phyloP scores from a whole-genome alignment of 176 grass and related monocot species.

The Oryza glumipatula region DNA sequence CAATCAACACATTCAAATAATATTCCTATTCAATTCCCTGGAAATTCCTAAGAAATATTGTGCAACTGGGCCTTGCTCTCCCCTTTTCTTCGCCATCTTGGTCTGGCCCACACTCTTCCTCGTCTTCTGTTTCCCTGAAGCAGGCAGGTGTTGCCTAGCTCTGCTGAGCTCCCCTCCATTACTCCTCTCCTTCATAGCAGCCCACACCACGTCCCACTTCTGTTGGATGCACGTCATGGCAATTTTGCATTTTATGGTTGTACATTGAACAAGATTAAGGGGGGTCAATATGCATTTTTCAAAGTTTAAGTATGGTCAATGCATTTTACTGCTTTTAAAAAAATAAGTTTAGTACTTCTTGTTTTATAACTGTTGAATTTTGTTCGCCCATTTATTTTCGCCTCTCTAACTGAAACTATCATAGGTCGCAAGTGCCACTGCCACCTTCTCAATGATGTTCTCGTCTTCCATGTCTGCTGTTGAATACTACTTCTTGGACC shows the following conservation, averaged over 20 bases:
- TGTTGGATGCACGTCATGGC: no score
- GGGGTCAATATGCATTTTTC: neutral
- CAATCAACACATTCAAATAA: no score
- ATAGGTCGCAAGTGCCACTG: constrained; percentile 79
- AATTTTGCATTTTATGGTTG: neutral
- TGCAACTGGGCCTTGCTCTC: no score
- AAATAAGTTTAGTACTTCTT: neutral
- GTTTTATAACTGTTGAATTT: neutral
- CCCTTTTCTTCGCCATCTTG: no score
- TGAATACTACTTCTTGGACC: constrained; percentile 72
- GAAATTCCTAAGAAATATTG: no score
- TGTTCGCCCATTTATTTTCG: neutral
- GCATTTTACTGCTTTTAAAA: neutral
- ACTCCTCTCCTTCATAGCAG: no score
- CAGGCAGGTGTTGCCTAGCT: no score
- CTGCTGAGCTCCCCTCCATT: no score
- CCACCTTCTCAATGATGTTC: constrained; percentile 92
- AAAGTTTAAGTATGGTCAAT: neutral
- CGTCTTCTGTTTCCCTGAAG: no score
- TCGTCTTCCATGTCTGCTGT: constrained; percentile 79
- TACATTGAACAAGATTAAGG: neutral
- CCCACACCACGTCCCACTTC: no score
- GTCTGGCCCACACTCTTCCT: no score
- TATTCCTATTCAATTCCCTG: no score
- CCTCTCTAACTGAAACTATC: neutral